Conservation (phyloP, 441 rosid genomes). For the Raphanus hybrid region DNA sequence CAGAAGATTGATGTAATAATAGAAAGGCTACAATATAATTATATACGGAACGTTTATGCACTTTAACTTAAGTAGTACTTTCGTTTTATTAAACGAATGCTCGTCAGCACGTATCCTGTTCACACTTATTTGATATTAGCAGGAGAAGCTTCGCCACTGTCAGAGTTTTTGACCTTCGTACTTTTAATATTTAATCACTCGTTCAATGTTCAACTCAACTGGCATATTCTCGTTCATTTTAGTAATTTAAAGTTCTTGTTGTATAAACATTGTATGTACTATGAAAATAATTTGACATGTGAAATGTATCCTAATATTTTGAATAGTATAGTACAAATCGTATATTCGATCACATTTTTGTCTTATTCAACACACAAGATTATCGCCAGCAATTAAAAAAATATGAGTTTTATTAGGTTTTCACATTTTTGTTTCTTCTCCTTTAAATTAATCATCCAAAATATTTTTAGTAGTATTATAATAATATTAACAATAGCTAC, state of each 20-base stretch:
- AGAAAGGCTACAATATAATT: background rate
- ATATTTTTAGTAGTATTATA: background rate
- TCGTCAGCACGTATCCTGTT: background rate
- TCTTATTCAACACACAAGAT: too few relatives aligned
- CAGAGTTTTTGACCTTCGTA: background rate
- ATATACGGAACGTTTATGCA: background rate
- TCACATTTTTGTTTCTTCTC: background rate
- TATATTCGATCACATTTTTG: too few relatives aligned
- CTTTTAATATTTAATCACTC: too few relatives aligned
- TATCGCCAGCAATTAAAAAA: too few relatives aligned
- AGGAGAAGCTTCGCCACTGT: background rate
- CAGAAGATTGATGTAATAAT: background rate
- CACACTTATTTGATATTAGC: background rate
- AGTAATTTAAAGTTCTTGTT: too few relatives aligned
- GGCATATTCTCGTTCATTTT: background rate
- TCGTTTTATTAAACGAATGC: background rate
- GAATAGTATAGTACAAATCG: too few relatives aligned
- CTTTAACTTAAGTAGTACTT: background rate
- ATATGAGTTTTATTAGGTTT: too few relatives aligned
- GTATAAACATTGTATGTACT: too few relatives aligned
- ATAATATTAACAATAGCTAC: background rate
- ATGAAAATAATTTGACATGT: background rate
- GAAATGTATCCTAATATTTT: background rate
- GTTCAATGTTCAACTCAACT: background rate
- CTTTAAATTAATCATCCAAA: background rate